phyloP scores from a whole-genome alignment of 805 yeast species.

The Starmerella potacharoeniae region DNA sequence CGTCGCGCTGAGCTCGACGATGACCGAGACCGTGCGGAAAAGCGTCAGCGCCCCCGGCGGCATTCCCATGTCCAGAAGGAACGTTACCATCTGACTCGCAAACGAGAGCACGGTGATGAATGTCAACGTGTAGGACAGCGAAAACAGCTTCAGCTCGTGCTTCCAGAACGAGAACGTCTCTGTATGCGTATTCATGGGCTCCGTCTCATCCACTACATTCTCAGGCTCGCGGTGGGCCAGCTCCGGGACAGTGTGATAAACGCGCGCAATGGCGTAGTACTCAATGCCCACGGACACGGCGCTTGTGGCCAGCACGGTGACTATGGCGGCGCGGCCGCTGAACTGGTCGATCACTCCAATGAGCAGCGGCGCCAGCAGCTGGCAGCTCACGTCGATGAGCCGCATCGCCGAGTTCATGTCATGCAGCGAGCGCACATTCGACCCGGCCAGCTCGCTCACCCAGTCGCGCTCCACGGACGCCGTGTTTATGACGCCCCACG shows the following conservation, averaged over 20 bases:
- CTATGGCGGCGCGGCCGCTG: slow-evolving; percentile 23
- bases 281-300: slow-evolving; percentile 28
- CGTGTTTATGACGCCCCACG: slow-evolving; percentile 29
- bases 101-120: slow-evolving; percentile 34
- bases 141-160: slow-evolving; percentile 27
- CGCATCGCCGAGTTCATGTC: slow-evolving; percentile 30
- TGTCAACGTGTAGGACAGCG: slow-evolving; percentile 26
- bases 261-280: slow-evolving; percentile 28
- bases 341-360: slow-evolving; percentile 28
- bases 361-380: slow-evolving; percentile 32
- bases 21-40: slow-evolving; percentile 28
- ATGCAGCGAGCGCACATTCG: slow-evolving; percentile 22
- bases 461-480: slow-evolving; percentile 35
- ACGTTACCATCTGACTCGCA: slow-evolving; percentile 33
- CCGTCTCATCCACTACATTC: not conserved
- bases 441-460: slow-evolving; percentile 31
- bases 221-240: slow-evolving; percentile 15
- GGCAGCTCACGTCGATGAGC: slow-evolving; percentile 32
- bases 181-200: not conserved
- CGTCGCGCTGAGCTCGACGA: slow-evolving; percentile 30
- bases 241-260: slow-evolving; percentile 28
- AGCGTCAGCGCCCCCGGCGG: slow-evolving; percentile 27
- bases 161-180: slow-evolving; percentile 20
- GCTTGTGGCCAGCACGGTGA: slow-evolving; percentile 26
- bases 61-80: slow-evolving; percentile 28